A percentile compares a stretch with the other conserved stretches of the same genome.
These are phyloP conservation scores for Corchorus olitorius DNA, from an alignment of 345 rosid genomes.

Conservation along the genomic window DNA sequence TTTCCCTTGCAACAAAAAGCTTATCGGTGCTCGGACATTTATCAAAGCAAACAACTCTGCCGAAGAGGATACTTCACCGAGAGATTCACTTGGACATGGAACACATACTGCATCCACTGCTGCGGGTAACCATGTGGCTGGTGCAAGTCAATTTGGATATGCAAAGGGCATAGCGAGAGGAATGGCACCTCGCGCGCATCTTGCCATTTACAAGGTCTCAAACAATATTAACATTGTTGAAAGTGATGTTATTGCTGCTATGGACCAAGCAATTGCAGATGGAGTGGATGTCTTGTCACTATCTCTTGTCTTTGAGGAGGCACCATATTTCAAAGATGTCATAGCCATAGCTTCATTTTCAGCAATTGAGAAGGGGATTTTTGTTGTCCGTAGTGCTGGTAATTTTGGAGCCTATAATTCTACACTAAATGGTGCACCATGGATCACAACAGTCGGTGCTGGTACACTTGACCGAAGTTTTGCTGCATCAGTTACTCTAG, in stretches of 20 bases:
- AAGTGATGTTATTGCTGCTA: conserved; percentile 17
- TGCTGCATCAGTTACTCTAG: neutral
- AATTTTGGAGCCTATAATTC: neutral
- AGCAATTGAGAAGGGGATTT: neutral
- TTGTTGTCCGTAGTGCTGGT: conserved; percentile 1
- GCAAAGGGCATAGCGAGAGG: conserved; percentile 20
- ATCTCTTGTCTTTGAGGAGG: neutral
- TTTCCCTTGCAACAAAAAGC: conserved; percentile 12
- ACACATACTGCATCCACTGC: conserved; percentile 19
- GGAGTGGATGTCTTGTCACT: neutral
- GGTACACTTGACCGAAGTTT: neutral
- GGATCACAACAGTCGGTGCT: conserved; percentile 18
- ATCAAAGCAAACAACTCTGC: neutral
- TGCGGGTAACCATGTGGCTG: conserved; percentile 15
- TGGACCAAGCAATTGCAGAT: conserved; percentile 15
- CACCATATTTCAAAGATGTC: neutral
- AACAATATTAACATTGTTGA: neutral
- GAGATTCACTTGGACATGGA: conserved; percentile 20
- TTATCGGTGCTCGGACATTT: conserved; percentile 14
- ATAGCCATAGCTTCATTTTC: conserved; percentile 13
- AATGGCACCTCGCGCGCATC: conserved; percentile 19
- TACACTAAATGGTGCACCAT: conserved; percentile 43
- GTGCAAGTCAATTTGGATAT: conserved; percentile 24
- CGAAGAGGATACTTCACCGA: conserved; percentile 11
- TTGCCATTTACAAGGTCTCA: conserved; percentile 23